Evolutionary conservation across 352 stramenopile genomes (phyloP).

Genomic region (Plasmopara halstedii): DNA sequence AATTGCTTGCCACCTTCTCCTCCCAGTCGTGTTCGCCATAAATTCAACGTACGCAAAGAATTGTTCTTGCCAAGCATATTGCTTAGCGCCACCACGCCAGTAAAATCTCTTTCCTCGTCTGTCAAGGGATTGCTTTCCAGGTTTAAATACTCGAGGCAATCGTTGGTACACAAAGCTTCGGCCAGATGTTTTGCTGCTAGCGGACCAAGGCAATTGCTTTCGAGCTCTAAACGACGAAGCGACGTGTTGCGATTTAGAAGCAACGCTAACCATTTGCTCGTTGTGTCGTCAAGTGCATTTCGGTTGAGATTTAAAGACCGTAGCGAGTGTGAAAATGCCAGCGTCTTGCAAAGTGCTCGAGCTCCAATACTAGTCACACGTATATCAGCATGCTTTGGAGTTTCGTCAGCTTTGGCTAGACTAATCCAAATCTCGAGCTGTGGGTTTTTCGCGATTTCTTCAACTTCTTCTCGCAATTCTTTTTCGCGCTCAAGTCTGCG

Average conservation of each 20-base stretch:
- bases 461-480: conserved; percentile 66
- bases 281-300: conserved; percentile 60
- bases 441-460: conserved; percentile 56
- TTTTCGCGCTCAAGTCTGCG: conserved; percentile 56
- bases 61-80: conserved; percentile 52
- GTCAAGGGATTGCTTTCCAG: conserved; percentile 77
- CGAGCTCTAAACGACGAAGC: conserved; percentile 54
- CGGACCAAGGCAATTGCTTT: conserved; percentile 56
- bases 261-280: conserved; percentile 45
- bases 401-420: conserved; percentile 48
- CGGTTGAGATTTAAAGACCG: conserved; percentile 53
- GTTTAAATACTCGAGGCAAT: conserved; percentile 46
- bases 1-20: conserved; percentile 60
- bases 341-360: conserved; percentile 56
- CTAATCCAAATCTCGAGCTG: conserved; percentile 69
- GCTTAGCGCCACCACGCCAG: conserved; percentile 41
- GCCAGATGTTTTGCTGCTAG: conserved; percentile 40
- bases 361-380: conserved; percentile 45
- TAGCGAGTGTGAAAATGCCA: conserved; percentile 63
- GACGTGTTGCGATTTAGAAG: conserved; percentile 59
- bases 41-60: conserved; percentile 57
- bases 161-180: conserved; percentile 47
- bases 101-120: conserved; percentile 72
- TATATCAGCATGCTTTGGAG: conserved; percentile 43
- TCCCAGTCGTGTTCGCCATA: conserved; percentile 69